Percentiles rank a stretch among this genome's conserved stretches.
These are phyloP conservation scores for Daedaleopsis sinensis DNA, from an alignment of 768 basidiomycete species.

Conservation along the genomic window DNA sequence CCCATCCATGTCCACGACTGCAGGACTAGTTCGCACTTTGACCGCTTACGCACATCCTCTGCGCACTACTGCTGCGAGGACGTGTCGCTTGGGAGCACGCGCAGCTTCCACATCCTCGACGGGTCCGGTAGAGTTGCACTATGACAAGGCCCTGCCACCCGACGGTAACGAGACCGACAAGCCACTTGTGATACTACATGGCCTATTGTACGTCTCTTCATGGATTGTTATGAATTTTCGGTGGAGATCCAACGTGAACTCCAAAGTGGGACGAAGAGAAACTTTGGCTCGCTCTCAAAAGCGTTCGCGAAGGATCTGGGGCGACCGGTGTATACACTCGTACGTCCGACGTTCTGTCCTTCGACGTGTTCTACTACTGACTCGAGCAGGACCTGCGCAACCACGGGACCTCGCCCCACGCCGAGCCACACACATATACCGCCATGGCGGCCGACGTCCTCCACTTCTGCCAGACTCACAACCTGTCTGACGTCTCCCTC, in stretches of 20 bases:
- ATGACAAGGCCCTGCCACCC: slow-evolving; percentile 29
- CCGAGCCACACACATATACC: slow-evolving; percentile 69
- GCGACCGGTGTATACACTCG: slow-evolving; percentile 76
- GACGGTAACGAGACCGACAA: slow-evolving; percentile 30
- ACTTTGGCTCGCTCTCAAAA: slow-evolving; percentile 84
- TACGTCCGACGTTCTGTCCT: slow-evolving; percentile 32
- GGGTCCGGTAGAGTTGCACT: slow-evolving; percentile 27
- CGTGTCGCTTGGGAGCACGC: background rate
- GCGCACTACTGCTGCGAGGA: background rate
- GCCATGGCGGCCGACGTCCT: slow-evolving; percentile 82
- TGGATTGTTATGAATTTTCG: slow-evolving; percentile 4
- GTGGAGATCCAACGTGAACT: slow-evolving; percentile 9
- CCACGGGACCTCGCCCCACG: slow-evolving; percentile 83
- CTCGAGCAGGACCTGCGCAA: slow-evolving; percentile 78
- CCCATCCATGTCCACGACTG: background rate
- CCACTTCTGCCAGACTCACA: slow-evolving; percentile 59
- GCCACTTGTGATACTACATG: slow-evolving; percentile 39
- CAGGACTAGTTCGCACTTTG: background rate
- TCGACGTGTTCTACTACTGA: background rate
- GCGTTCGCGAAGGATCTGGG: slow-evolving; percentile 66
- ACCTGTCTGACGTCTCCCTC: slow-evolving; percentile 64
- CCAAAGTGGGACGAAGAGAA: slow-evolving; percentile 81
- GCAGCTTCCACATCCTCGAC: background rate
- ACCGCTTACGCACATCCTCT: background rate
- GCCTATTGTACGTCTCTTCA: slow-evolving; percentile 34